Conservation (phyloP, 306 rosid species). For the Amphicarpaea edgeworthii region DNA sequence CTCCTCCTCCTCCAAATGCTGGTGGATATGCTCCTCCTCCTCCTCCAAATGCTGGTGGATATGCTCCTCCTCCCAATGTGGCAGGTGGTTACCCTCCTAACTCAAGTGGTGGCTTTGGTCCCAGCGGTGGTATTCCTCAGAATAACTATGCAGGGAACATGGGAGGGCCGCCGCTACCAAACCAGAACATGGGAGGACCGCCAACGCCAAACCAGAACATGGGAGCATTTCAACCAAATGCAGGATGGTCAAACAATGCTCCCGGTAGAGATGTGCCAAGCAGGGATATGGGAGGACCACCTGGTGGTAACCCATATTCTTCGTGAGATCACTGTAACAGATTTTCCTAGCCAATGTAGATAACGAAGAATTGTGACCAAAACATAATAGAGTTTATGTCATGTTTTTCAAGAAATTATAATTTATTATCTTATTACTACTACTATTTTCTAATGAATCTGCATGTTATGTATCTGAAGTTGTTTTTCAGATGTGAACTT, state of each 20-base stretch:
- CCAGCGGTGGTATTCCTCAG: conserved; percentile 37
- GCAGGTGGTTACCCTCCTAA: conserved; percentile 36
- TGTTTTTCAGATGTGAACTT: no score
- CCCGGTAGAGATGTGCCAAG: conserved; percentile 52
- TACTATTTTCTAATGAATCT: conserved; percentile 34
- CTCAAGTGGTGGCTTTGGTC: conserved; percentile 38
- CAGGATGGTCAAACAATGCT: conserved; percentile 61
- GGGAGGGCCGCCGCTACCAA: conserved; percentile 53
- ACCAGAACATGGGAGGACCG: conserved; percentile 55
- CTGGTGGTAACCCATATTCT: conserved; percentile 51
- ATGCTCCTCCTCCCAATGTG: conserved; percentile 26
- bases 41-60: conserved; percentile 1
- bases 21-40: conserved; percentile 40
- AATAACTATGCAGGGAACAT: conserved; percentile 36
- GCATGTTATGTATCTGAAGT: conserved; percentile 21
- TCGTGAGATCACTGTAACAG: conserved; percentile 34
- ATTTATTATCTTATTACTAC: conserved; percentile 29
- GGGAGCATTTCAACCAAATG: conserved; percentile 53
- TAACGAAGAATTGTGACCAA: conserved; percentile 38
- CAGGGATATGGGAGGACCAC: conserved; percentile 48
- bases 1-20: conserved; percentile 31
- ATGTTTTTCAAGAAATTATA: conserved; percentile 35
- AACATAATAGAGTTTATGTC: conserved; percentile 31
- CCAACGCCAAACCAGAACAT: conserved; percentile 54
- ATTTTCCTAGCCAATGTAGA: conserved; percentile 60